phyloP scores from a whole-genome alignment of 345 rosid genomes.

The Leavenworthia alabamica region DNA sequence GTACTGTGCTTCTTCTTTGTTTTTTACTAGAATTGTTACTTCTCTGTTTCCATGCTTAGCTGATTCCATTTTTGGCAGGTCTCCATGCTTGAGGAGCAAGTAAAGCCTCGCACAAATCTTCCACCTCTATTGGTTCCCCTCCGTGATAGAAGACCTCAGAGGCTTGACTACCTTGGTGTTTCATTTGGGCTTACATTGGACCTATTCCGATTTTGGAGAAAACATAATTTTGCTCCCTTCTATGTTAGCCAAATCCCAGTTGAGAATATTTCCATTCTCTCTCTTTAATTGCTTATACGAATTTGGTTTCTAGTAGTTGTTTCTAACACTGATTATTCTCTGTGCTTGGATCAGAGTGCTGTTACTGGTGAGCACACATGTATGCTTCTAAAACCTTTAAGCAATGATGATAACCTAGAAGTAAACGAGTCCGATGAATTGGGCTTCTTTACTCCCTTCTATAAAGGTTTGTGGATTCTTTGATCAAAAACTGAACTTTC shows the following conservation, averaged over 20 bases:
- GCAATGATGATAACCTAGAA: conserved; percentile 61
- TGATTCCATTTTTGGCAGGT: conserved; percentile 40
- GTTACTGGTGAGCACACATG: conserved; percentile 94
- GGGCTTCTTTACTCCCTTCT: conserved; percentile 90
- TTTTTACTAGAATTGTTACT: not conserved
- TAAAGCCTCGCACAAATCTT: conserved; percentile 72
- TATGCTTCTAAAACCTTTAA: conserved; percentile 78
- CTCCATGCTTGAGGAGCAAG: conserved; percentile 77
- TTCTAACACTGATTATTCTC: not conserved
- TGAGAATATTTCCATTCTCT: conserved; percentile 33
- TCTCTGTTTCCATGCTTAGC: not conserved
- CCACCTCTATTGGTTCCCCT: conserved; percentile 82
- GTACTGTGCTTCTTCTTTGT: not conserved
- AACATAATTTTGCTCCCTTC: conserved; percentile 83
- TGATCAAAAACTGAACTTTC: not conserved
- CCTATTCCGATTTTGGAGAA: conserved; percentile 93
- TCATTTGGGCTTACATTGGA: conserved; percentile 97
- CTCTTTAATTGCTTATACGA: not conserved
- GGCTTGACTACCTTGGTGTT: conserved; percentile 85
- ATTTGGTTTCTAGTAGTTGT: not conserved
- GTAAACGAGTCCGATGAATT: conserved; percentile 55
- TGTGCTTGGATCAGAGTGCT: conserved; percentile 48
- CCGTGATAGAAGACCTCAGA: conserved; percentile 70
- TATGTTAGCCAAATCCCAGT: conserved; percentile 84
- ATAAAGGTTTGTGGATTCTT: conserved; percentile 49